Percentiles rank a stretch among this genome's conserved stretches.
These are phyloP conservation scores for Xylaria sp. DNA, from an alignment of 2,329 filamentous ascomycete species.

Conservation along the genomic window DNA sequence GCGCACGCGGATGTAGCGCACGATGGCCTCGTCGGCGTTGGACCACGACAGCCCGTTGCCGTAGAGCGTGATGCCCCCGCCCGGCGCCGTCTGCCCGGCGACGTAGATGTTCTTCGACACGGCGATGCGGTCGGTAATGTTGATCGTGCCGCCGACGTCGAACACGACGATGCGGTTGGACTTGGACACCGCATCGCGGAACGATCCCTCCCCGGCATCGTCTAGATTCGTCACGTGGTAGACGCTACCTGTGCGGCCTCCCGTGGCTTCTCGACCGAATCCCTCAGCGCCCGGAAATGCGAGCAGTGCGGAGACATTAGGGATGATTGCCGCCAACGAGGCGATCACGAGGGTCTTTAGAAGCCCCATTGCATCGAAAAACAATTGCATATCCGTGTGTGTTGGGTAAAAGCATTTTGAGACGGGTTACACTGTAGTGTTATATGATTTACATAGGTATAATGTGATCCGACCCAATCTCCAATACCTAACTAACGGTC, in stretches of 20 bases:
- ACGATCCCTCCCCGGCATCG: constrained; percentile 51
- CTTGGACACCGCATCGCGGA: constrained; percentile 53
- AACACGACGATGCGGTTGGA: constrained; percentile 54
- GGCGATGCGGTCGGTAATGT: constrained; percentile 49
- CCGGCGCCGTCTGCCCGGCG: constrained; percentile 53
- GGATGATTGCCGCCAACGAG: constrained; percentile 16
- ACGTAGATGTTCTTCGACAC: constrained; percentile 52
- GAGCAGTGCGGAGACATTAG: constrained; percentile 29
- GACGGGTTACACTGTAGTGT: not conserved
- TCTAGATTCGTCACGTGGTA: constrained; percentile 53
- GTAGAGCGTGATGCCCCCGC: constrained; percentile 54
- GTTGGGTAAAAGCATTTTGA: not conserved
- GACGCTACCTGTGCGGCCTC: constrained; percentile 49
- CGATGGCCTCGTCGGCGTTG: constrained; percentile 55
- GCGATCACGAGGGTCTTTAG: constrained; percentile 13
- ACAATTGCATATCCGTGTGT: not conserved
- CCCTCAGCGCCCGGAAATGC: constrained; percentile 56
- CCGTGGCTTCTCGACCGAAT: constrained; percentile 49
- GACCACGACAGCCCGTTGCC: constrained; percentile 58
- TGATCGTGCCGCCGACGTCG: constrained; percentile 52
- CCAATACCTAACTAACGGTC: too few relatives aligned
- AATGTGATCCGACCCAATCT: not conserved
- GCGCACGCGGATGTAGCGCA: constrained; percentile 58
- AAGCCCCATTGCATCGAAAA: constrained; percentile 20
- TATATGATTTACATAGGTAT: not conserved